Base-by-base conservation (phyloP, 2,329 filamentous ascomycete species). In the Mariannaea sp. region DNA sequence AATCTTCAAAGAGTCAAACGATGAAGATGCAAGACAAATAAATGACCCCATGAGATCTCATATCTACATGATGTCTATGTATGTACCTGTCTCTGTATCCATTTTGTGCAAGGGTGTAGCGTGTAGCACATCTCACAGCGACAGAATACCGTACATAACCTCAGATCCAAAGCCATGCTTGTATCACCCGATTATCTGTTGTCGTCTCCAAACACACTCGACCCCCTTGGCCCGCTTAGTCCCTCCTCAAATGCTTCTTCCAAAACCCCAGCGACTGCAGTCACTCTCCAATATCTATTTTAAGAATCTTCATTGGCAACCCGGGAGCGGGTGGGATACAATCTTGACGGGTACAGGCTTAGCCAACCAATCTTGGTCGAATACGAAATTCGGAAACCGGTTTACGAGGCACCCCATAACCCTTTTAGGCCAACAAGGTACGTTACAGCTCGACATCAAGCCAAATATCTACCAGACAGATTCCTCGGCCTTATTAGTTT, bases 291-390 rank as follows among this genome's bases (percentile, higher is more conserved):
- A 22, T 19, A 27, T 22, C 16, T 38, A 36, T 9, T 56, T 56
- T 43, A 5, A 53, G 55, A 41, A 56, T 45, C 43, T 39, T 45
- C n/a, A 45, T 27, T 45, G 52, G 38, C 40, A 27, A 56, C 26
- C 53, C 44, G 27, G 41, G 53, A 53, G 56, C 53, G 49, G 56
- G 49, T 29, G 22, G 27, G 24, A 43, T 42, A n/a, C 20, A 33
- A 35, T 42, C 20, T 33, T 13, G 43, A 53, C 48, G 38, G 38
- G 33, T 30, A 30, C 29, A 38, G 20, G 9, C 13, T 5, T 16
- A 33, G 6, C 30, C 39, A 39, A 27, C 27, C 32, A 14, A 40
- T 36, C 13, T 16, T 19, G 49, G 26, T 29, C n/a, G 24, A 19
- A 42, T 40, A 39, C 33, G 26, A 49, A 8, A 24, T 29, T 2